Percentiles rank a stretch among this genome's conserved stretches.
Evolutionary conservation across 331 rosid species (phyloP).

Genomic region (Quercus lobata): DNA sequence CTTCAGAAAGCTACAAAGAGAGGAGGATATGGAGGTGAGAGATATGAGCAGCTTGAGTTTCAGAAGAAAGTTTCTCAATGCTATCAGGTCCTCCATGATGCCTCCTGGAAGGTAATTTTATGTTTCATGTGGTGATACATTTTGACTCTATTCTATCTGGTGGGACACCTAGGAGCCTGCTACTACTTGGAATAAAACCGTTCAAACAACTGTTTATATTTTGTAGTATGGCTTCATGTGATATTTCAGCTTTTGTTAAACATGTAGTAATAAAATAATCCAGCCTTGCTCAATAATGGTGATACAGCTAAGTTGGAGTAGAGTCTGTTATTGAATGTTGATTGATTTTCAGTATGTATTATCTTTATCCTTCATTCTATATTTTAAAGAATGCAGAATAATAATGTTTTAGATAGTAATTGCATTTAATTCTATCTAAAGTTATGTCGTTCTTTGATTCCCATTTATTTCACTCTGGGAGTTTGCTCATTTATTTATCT

Average conservation of each 20-base stretch:
- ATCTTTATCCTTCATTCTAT: neutral
- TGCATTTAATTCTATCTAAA: neutral
- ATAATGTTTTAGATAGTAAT: neutral
- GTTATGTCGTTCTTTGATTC: too few species aligned
- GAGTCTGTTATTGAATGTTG: neutral
- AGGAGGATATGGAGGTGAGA: slow-evolving; percentile 91
- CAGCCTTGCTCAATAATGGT: neutral
- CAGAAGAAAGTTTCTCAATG: slow-evolving; percentile 61
- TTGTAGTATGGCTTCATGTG: neutral
- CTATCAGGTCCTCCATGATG: slow-evolving; percentile 58
- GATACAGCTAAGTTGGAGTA: neutral
- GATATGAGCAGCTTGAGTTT: slow-evolving; percentile 83
- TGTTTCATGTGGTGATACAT: neutral
- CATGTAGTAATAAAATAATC: neutral
- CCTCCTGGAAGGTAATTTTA: slow-evolving; percentile 74
- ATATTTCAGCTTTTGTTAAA: too few species aligned
- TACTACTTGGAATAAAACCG: neutral
- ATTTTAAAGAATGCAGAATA: neutral
- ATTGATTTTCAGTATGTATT: neutral
- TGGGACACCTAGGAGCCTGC: neutral
- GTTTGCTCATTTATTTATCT: neutral
- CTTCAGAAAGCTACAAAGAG: slow-evolving; percentile 86
- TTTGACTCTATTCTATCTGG: slow-evolving; percentile 7
- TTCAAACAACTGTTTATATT: neutral
- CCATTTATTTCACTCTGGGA: too few species aligned